Conservation (phyloP, 768 basidiomycete genomes). For the Kwoniella bestiolae region DNA sequence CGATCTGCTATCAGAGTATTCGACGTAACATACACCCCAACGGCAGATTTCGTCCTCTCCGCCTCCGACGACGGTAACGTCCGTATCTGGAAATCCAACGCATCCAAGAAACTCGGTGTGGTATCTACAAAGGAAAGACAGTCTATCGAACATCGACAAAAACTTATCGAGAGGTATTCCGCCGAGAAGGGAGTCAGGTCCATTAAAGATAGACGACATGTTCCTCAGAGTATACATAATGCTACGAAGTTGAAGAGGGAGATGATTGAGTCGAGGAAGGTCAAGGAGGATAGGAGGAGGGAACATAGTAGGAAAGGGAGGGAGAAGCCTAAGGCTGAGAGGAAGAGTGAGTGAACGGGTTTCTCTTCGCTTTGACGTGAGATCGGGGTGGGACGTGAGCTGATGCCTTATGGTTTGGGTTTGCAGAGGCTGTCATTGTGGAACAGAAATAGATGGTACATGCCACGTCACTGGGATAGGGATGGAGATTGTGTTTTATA, state of each 20-base stretch:
- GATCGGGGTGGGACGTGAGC: too few species aligned
- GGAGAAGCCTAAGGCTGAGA: conserved; percentile 85
- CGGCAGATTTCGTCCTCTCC: conserved; percentile 85
- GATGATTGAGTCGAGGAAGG: conserved; percentile 84
- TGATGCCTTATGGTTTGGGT: too few species aligned
- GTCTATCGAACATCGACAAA: conserved; percentile 88
- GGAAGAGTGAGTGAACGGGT: conserved; percentile 66
- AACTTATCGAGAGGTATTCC: conserved; percentile 85
- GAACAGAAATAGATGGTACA: conserved; percentile 24
- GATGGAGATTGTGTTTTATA: background rate
- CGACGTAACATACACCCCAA: conserved; percentile 82
- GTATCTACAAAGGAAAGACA: conserved; percentile 87
- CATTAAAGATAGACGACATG: conserved; percentile 79
- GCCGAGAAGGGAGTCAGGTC: conserved; percentile 78
- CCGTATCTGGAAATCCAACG: conserved; percentile 91
- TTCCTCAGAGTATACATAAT: conserved; percentile 89
- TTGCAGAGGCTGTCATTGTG: conserved; percentile 28
- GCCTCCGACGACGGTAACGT: conserved; percentile 96
- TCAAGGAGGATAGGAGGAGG: conserved; percentile 91
- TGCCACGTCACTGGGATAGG: background rate
- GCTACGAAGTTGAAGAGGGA: conserved; percentile 84
- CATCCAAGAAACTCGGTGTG: conserved; percentile 88
- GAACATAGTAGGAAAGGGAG: conserved; percentile 85
- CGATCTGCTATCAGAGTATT: conserved; percentile 67
- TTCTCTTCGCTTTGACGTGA: background rate